phyloP scores from a whole-genome alignment of 768 basidiomycete species.

The Auriscalpium microsporum region DNA sequence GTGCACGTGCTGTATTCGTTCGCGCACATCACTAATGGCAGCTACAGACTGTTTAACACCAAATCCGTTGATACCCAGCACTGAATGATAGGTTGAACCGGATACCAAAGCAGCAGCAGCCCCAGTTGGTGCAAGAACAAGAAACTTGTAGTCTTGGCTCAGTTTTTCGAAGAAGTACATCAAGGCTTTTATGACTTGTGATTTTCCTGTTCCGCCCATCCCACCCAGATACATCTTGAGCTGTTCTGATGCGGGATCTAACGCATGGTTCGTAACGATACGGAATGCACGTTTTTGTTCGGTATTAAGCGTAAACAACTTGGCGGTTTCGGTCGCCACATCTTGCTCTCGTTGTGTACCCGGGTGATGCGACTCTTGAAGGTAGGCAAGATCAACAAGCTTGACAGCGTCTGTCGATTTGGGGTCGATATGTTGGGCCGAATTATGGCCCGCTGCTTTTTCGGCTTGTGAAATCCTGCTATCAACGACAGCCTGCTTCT shows the following conservation, averaged over 20 bases:
- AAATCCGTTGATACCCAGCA: conserved; percentile 1
- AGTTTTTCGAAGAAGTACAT: conserved; percentile 5
- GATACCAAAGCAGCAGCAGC: conserved; percentile 10
- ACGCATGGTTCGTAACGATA: conserved; percentile 14
- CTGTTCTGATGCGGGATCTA: background rate
- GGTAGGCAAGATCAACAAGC: background rate
- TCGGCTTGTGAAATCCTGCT: too few species aligned
- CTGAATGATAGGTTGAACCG: conserved; percentile 18
- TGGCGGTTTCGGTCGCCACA: background rate
- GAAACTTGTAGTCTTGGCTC: conserved; percentile 3
- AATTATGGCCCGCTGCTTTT: too few species aligned
- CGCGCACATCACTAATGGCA: background rate
- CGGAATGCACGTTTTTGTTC: conserved; percentile 15
- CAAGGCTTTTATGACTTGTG: conserved; percentile 14
- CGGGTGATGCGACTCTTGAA: background rate
- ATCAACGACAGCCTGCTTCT: too few species aligned
- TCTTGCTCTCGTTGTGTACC: too few species aligned
- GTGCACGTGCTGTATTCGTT: conserved; percentile 20
- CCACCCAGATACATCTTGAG: conserved; percentile 18
- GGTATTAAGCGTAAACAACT: conserved; percentile 6
- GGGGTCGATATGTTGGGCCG: too few species aligned
- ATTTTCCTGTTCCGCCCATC: conserved; percentile 19
- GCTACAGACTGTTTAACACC: background rate
- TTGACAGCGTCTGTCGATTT: background rate
- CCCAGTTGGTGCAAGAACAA: conserved; percentile 16